A percentile compares a stretch with the other conserved stretches of the same genome.
Conservation (phyloP, 1,139 yeast genomes). For the Eremothecium gossypii region DNA sequence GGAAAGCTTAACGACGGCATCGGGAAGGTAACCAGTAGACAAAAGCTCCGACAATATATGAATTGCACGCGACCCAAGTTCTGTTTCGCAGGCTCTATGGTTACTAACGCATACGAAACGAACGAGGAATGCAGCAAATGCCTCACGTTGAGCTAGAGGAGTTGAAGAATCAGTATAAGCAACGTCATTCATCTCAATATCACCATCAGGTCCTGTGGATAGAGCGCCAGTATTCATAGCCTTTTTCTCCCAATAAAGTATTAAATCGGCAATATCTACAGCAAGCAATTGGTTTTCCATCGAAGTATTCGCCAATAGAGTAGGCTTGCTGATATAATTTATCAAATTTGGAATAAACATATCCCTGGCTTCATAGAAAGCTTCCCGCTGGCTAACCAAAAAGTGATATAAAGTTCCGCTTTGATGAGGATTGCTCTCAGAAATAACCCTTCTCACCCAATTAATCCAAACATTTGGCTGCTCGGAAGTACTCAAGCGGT, state of each 20-base stretch:
- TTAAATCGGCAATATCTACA: constrained; percentile 78
- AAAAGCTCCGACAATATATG: constrained; percentile 65
- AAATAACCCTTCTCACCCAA: constrained; percentile 87
- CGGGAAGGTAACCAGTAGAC: constrained; percentile 73
- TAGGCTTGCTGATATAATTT: constrained; percentile 90
- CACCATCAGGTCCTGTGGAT: constrained; percentile 11
- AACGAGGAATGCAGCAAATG: constrained; percentile 84
- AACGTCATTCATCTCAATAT: background rate
- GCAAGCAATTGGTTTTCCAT: constrained; percentile 78
- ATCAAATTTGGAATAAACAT: constrained; percentile 83
- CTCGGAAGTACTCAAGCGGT: constrained; percentile 50
- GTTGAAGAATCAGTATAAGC: constrained; percentile 8
- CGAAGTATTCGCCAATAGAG: constrained; percentile 72
- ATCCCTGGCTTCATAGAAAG: constrained; percentile 80
- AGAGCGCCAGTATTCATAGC: constrained; percentile 28
- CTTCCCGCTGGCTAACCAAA: constrained; percentile 74
- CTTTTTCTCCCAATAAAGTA: constrained; percentile 74
- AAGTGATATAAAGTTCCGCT: constrained; percentile 71
- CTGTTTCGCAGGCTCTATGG: constrained; percentile 76
- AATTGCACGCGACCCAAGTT: constrained; percentile 72
- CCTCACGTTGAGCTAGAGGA: constrained; percentile 77
- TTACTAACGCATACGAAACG: constrained; percentile 84
- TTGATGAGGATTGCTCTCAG: constrained; percentile 83
- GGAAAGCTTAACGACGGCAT: constrained; percentile 70
- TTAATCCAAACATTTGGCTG: constrained; percentile 77